Evolutionary conservation across 2,329 filamentous ascomycete species (phyloP).

Genomic region (Thelonectria rubi): DNA sequence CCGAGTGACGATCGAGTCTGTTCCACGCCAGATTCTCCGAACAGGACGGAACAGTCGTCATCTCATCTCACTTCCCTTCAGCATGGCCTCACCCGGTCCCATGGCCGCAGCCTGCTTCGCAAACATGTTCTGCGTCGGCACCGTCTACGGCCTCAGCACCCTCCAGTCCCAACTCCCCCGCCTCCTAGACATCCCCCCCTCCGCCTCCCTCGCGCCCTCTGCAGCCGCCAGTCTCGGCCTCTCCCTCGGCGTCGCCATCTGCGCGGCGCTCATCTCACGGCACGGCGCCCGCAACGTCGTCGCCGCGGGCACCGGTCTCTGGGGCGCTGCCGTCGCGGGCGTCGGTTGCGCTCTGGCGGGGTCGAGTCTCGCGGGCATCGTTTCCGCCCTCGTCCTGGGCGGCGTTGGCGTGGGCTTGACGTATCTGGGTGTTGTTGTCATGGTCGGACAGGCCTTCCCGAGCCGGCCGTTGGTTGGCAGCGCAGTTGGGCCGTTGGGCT

Average conservation of each 20-base stretch:
- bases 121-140: slow-evolving; percentile 22
- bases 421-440: slow-evolving; percentile 16
- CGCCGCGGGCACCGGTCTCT: slow-evolving; percentile 8
- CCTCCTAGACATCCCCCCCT: neutral
- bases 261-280: neutral
- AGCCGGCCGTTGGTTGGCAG: slow-evolving; percentile 14
- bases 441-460: slow-evolving; percentile 17
- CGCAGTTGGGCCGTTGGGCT: slow-evolving; percentile 20
- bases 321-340: slow-evolving; percentile 7
- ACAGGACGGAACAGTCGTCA: neutral
- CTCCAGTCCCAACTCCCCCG: slow-evolving; percentile 15
- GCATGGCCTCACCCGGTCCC: too few species aligned
- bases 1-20: too few species aligned
- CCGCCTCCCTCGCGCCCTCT: slow-evolving; percentile 9
- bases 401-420: slow-evolving; percentile 20
- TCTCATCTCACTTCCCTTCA: neutral
- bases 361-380: neutral
- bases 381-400: neutral
- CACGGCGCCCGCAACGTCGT: neutral
- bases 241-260: slow-evolving; percentile 8
- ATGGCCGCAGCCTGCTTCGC: slow-evolving; percentile 3
- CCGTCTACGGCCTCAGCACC: slow-evolving; percentile 16
- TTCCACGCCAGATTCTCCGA: too few species aligned
- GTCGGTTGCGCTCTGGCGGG: neutral
- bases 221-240: slow-evolving; percentile 12